phyloP scores from a whole-genome alignment of 1,284 basidiomycete species.

The Amylostereum areolatum region DNA sequence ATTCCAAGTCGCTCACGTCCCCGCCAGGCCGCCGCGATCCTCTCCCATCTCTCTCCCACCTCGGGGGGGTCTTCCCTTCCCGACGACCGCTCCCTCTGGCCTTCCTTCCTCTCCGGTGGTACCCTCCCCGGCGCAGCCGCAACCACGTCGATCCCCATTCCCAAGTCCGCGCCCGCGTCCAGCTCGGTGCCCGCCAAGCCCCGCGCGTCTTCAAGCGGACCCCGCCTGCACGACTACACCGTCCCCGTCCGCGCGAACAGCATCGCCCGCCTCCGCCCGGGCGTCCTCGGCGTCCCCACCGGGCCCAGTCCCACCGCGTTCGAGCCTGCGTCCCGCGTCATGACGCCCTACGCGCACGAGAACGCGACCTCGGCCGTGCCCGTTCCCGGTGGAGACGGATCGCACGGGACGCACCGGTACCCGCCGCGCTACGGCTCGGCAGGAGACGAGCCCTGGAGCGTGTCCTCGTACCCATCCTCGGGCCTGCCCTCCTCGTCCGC shows the following conservation, averaged over 20 bases:
- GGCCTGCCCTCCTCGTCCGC: no score
- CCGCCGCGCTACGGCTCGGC: constrained; percentile 1
- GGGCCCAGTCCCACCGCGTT: constrained; percentile 10
- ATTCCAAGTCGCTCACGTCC: constrained; percentile 3
- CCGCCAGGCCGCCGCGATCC: constrained; percentile 83
- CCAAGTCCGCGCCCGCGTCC: constrained; percentile 23
- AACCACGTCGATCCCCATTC: constrained; percentile 32
- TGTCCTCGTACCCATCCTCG: background rate
- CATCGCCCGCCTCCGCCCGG: constrained; percentile 52
- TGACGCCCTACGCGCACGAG: constrained; percentile 10
- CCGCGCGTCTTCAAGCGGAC: constrained; percentile 31
- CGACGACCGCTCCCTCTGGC: constrained; percentile 87
- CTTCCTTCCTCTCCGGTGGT: constrained; percentile 69
- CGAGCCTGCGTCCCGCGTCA: constrained; percentile 8
- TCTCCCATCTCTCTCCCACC: constrained; percentile 73
- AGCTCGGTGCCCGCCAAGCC: constrained; percentile 35
- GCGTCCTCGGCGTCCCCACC: constrained; percentile 46
- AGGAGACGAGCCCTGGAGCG: constrained; percentile 1
- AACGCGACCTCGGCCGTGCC: constrained; percentile 3
- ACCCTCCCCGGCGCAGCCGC: constrained; percentile 37
- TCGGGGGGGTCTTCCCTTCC: constrained; percentile 77
- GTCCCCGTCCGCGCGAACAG: constrained; percentile 32
- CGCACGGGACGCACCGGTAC: background rate
- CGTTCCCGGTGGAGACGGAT: constrained; percentile 2
- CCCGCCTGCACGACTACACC: constrained; percentile 60